Evolutionary conservation across 1,284 basidiomycete species (phyloP).

Genomic region (Ganoderma boninense): DNA sequence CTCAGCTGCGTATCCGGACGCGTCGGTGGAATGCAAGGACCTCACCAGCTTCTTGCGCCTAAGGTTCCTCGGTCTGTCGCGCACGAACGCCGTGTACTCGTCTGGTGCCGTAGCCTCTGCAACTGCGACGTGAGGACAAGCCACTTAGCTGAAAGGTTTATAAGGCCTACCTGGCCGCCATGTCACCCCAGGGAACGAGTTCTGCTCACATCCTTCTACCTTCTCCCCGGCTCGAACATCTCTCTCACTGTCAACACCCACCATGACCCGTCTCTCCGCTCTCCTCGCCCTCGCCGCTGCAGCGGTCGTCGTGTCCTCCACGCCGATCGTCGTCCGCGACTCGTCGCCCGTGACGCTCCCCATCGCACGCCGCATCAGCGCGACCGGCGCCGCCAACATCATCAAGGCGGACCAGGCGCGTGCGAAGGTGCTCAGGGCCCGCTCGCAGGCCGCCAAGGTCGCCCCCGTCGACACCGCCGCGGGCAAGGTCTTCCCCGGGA

Average conservation of each 20-base stretch:
- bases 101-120: background rate
- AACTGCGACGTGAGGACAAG: background rate
- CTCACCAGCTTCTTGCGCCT: background rate
- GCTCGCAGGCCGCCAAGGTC: slow-evolving; percentile 17
- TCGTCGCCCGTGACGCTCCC: slow-evolving; percentile 36
- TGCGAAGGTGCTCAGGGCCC: slow-evolving; percentile 34
- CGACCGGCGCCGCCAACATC: slow-evolving; percentile 29
- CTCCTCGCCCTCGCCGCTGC: slow-evolving; percentile 28
- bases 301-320: slow-evolving; percentile 26
- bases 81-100: background rate
- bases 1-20: background rate
- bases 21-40: background rate
- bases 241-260: background rate
- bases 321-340: slow-evolving; percentile 35
- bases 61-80: background rate
- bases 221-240: background rate
- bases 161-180: background rate
- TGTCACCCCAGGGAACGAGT: background rate
- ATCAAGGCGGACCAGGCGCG: slow-evolving; percentile 37
- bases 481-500: slow-evolving; percentile 32
- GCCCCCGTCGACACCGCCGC: background rate
- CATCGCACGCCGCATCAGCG: slow-evolving; percentile 36
- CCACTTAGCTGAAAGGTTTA: background rate
- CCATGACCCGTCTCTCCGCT: slow-evolving; percentile 12
- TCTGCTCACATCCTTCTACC: background rate